These are phyloP conservation scores for Hanseniaspora osmophila DNA, from an alignment of 805 yeast species.

Conservation along the genomic window DNA sequence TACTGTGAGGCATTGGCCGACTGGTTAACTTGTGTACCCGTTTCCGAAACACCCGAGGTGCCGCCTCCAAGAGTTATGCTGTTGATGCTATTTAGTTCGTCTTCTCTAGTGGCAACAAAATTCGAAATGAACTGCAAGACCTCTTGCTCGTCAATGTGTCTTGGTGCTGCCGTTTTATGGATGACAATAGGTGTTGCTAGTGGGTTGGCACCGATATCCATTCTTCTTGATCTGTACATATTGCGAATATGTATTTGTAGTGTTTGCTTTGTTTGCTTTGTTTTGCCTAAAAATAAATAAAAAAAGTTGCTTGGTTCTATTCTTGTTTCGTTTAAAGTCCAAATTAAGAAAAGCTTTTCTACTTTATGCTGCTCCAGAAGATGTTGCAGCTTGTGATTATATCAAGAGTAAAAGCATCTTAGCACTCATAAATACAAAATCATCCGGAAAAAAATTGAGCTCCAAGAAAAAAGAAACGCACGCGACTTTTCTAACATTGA, in stretches of 20 bases:
- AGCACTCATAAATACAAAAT: no score
- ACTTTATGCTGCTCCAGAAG: no score
- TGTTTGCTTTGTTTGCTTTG: neutral
- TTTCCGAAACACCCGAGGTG: neutral
- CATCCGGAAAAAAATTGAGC: no score
- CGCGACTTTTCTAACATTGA: no score
- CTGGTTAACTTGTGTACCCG: constrained; percentile 15
- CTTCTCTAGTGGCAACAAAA: constrained; percentile 5
- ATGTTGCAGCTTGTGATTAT: no score
- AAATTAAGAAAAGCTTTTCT: no score
- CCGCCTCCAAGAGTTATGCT: constrained; percentile 2
- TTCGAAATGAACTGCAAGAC: constrained; percentile 4
- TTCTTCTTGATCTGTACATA: constrained; percentile 6
- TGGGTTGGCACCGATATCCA: constrained; percentile 6
- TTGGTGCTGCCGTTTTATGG: constrained; percentile 1
- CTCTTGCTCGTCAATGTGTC: constrained; percentile 2
- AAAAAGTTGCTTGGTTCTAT: no score
- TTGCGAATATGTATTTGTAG: neutral
- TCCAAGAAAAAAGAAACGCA: no score
- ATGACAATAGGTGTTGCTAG: constrained; percentile 5
- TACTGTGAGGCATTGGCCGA: constrained; percentile 16
- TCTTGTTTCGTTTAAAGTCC: no score
- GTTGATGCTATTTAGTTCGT: constrained; percentile 4
- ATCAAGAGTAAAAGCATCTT: no score
- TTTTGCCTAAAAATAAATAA: neutral